Evolutionary conservation across 768 basidiomycete species (phyloP), one percentile per base, ranked within the genome.

Genomic region (Xerocomellus amylosporus): DNA sequence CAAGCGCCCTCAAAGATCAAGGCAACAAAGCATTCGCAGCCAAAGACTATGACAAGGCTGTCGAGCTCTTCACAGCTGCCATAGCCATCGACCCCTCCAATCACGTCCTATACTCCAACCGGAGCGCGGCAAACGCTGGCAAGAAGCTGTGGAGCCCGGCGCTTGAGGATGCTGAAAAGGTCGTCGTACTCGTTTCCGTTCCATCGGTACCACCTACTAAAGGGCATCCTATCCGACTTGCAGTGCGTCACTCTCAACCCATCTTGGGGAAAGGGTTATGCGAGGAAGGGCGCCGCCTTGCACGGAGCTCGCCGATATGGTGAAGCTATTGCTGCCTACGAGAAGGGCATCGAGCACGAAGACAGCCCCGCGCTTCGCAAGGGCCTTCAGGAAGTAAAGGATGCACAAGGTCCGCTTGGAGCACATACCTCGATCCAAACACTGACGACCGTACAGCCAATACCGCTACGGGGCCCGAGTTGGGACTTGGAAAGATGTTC

Each of bases 11-110:
- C 60, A 98, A 98, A 77, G 90, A 92, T 67, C 84, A 84, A 67
- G 95, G 94, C 65, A 98, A 98, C 80, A 93, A 94, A 67, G 93
- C 95, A 20, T 98, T 98, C 74, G 79, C 89, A 37, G 91, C 91
- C 51, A 97, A 93, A 70, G 84, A 97, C 64, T 97, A 90, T 74
- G 86, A 91, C 75, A 84, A 80, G 63, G 94, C 95, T 8, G 90
- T 91, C 76, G 81, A 87, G 66, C 75, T 88, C 45, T 93, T 92
- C 73, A 78, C 83, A 5, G 80, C 92, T 65, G 95, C 90, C 19
- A 89, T 98, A 67, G 83, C 79, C 44, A 64, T 95, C 62, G 93
- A 97, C 73, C 77, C 87, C 2, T 77, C 75, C 36, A 96, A 96
- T 67, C 87, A 89, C 71, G 94, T 98, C 49, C 76, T 97, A 9